Percentiles rank a stretch among this genome's conserved stretches.
Conservation (phyloP, 192 early-diverging fungal genomes). For the Podila verticillata region DNA sequence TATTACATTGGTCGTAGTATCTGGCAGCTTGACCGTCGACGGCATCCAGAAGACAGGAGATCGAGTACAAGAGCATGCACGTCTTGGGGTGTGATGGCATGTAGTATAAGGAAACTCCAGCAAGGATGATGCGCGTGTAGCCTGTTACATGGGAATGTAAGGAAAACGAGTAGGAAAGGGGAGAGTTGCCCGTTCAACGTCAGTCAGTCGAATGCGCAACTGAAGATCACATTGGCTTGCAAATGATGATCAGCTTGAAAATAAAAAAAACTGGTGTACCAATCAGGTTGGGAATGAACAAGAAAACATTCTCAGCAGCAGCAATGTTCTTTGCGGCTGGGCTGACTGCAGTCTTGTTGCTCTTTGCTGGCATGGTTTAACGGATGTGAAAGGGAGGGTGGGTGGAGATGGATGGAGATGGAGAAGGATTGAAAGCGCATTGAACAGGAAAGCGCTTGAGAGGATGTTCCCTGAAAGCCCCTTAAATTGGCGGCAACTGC, state of each 20-base stretch:
- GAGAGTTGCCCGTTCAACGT: too few species aligned
- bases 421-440: neutral
- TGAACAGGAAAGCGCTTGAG: neutral
- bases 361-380: constrained; percentile 32
- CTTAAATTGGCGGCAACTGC: neutral
- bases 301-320: constrained; percentile 67
- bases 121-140: constrained; percentile 87
- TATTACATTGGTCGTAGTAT: constrained; percentile 88
- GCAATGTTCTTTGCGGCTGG: constrained; percentile 23
- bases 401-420: constrained; percentile 3
- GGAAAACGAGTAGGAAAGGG: neutral
- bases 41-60: constrained; percentile 94
- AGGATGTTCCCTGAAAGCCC: neutral
- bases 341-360: constrained; percentile 17
- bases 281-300: constrained; percentile 85
- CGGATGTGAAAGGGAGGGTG: neutral
- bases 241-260: constrained; percentile 5
- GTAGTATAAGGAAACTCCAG: constrained; percentile 74
- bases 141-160: constrained; percentile 54
- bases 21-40: constrained; percentile 96
- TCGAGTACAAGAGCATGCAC: constrained; percentile 82
- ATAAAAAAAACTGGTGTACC: constrained; percentile 45
- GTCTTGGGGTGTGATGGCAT: constrained; percentile 78
- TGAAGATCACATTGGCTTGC: too few species aligned
- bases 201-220: too few species aligned